phyloP scores from a whole-genome alignment of 1,284 basidiomycete species.

The Cerrena zonata region DNA sequence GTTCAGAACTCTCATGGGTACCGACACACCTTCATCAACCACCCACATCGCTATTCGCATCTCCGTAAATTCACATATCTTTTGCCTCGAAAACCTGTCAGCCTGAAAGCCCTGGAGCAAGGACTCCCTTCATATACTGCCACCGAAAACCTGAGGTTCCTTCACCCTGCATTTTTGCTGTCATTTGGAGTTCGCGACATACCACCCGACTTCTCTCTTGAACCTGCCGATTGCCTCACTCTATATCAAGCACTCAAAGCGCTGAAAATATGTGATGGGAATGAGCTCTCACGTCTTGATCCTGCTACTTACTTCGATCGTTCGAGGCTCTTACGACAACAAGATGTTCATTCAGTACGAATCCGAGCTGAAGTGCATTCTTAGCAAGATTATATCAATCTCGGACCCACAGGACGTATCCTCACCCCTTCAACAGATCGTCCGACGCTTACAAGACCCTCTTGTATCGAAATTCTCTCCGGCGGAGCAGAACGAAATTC shows the following conservation, averaged over 20 bases:
- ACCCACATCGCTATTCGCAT: conserved; percentile 66
- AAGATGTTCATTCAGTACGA: conserved; percentile 59
- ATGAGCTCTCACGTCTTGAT: conserved; percentile 33
- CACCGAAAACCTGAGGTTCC: conserved; percentile 40
- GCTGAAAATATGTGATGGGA: conserved; percentile 15
- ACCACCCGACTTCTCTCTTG: conserved; percentile 58
- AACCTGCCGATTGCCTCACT: conserved; percentile 49
- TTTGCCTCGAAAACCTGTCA: conserved; percentile 22
- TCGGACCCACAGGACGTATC: conserved; percentile 31
- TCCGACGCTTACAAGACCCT: conserved; percentile 38
- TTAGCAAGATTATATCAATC: conserved; percentile 35
- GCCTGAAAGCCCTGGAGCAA: conserved; percentile 24
- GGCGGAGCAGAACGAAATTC: conserved; percentile 28
- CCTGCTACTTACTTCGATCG: conserved; percentile 43
- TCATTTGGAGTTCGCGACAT: conserved; percentile 44
- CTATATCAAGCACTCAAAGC: conserved; percentile 42
- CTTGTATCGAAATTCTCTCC: conserved; percentile 20
- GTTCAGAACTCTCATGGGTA: conserved; percentile 56
- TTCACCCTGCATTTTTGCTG: conserved; percentile 58
- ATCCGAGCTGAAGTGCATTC: conserved; percentile 38
- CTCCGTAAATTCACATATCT: conserved; percentile 61
- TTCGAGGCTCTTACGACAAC: conserved; percentile 42
- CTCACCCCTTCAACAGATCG: conserved; percentile 36
- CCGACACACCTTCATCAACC: conserved; percentile 52
- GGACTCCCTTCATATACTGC: conserved; percentile 34